Percentiles rank a stretch among this genome's conserved stretches.
Conservation (phyloP, 331 rosid species). For the Malus hybrid region DNA sequence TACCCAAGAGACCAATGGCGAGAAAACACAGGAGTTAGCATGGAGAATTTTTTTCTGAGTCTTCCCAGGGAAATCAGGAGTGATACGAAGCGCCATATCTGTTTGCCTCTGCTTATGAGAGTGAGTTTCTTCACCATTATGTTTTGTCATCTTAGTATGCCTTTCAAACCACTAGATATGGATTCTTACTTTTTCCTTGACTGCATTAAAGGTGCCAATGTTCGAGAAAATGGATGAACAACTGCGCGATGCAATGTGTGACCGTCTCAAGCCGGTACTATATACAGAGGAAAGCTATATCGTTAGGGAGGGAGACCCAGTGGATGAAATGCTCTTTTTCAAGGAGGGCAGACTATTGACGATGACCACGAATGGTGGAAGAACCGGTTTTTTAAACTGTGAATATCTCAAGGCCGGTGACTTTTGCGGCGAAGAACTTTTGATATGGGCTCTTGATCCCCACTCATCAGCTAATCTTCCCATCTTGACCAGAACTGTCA, state of each 20-base stretch:
- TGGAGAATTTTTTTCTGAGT: background rate
- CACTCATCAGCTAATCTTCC: slow-evolving; percentile 77
- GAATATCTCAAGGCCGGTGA: slow-evolving; percentile 84
- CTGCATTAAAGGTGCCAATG: slow-evolving; percentile 69
- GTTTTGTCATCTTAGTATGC: background rate
- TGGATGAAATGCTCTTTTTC: slow-evolving; percentile 91
- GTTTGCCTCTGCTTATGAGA: slow-evolving; percentile 84
- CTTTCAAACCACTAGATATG: background rate
- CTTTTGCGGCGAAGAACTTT: slow-evolving; percentile 92
- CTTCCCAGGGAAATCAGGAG: slow-evolving; percentile 94
- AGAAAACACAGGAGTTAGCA: slow-evolving; percentile 82
- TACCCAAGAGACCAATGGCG: slow-evolving; percentile 42
- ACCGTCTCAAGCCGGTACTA: slow-evolving; percentile 77
- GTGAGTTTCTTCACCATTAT: slow-evolving; percentile 36
- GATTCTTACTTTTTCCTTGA: slow-evolving; percentile 3
- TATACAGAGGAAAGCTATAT: slow-evolving; percentile 71
- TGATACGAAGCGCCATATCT: slow-evolving; percentile 88
- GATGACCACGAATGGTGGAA: slow-evolving; percentile 80
- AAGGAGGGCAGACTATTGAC: slow-evolving; percentile 82
- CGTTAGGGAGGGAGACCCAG: slow-evolving; percentile 93
- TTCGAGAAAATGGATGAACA: slow-evolving; percentile 96
- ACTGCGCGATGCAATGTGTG: slow-evolving; percentile 82
- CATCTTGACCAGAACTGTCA: slow-evolving; percentile 83
- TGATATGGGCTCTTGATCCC: slow-evolving; percentile 91
- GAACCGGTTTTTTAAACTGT: slow-evolving; percentile 92